Evolutionary conservation across 2,329 filamentous ascomycete species (phyloP).

Genomic region (Aspergillus ruber): DNA sequence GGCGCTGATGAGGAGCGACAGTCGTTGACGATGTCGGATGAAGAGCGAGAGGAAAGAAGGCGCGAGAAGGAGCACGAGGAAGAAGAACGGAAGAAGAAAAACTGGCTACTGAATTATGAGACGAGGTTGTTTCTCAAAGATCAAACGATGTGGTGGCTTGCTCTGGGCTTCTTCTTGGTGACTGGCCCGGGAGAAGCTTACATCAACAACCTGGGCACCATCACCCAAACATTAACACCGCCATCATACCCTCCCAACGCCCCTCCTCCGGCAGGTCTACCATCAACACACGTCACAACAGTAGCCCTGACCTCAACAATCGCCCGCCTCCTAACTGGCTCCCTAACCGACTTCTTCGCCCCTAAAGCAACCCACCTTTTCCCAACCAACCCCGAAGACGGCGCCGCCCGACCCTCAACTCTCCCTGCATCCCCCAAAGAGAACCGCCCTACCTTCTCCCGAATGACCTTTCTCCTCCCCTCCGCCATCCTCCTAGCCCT

Average conservation of each 20-base stretch:
- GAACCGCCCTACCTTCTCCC: slow-evolving; percentile 58
- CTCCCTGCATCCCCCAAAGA: slow-evolving; percentile 22
- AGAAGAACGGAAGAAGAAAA: slow-evolving; percentile 67
- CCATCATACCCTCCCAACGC: slow-evolving; percentile 48
- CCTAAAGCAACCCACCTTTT: slow-evolving; percentile 57
- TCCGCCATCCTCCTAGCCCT: slow-evolving; percentile 68
- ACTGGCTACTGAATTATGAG: slow-evolving; percentile 85
- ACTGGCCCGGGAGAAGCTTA: slow-evolving; percentile 95
- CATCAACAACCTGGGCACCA: slow-evolving; percentile 92
- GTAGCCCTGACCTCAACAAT: slow-evolving; percentile 84
- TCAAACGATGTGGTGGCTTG: slow-evolving; percentile 92
- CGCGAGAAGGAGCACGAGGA: slow-evolving; percentile 42
- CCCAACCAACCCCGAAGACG: slow-evolving; percentile 41
- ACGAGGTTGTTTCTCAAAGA: slow-evolving; percentile 79
- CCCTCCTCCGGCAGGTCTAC: slow-evolving; percentile 56
- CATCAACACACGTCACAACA: slow-evolving; percentile 77
- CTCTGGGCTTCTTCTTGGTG: slow-evolving; percentile 83
- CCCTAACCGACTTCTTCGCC: slow-evolving; percentile 80
- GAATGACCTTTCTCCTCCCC: slow-evolving; percentile 69
- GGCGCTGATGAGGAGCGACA: slow-evolving; percentile 35
- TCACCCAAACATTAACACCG: slow-evolving; percentile 77
- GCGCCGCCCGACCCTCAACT: slow-evolving; percentile 18
- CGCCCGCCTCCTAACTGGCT: slow-evolving; percentile 84
- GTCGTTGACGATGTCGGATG: slow-evolving; percentile 32
- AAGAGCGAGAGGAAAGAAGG: slow-evolving; percentile 33